Conservation (phyloP, 805 yeast species). For the Citeromyces matritensis region DNA sequence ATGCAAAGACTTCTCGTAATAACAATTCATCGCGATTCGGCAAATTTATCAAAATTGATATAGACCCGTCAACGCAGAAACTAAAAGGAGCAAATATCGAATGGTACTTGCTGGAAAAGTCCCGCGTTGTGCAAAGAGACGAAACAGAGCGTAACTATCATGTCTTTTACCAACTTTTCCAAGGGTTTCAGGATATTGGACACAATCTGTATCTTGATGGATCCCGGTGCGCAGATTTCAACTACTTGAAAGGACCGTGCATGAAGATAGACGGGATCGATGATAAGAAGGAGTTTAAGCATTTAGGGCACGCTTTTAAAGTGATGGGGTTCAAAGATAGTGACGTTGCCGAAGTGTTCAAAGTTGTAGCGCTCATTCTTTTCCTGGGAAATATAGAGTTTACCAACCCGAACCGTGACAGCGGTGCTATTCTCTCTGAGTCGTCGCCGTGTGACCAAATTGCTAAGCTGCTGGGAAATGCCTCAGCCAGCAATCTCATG, state of each 20-base stretch:
- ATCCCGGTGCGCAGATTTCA: conserved; percentile 24
- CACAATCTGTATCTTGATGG: conserved; percentile 29
- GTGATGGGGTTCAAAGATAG: conserved; percentile 52
- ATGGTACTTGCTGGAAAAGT: conserved; percentile 87
- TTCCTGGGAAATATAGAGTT: conserved; percentile 81
- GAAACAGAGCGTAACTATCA: conserved; percentile 81
- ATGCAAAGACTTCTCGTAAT: conserved; percentile 89
- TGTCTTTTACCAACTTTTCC: conserved; percentile 74
- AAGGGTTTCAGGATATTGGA: conserved; percentile 42
- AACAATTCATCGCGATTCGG: conserved; percentile 95
- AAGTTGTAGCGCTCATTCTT: conserved; percentile 58
- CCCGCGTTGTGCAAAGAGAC: conserved; percentile 75
- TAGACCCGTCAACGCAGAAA: conserved; percentile 36
- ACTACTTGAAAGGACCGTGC: conserved; percentile 43
- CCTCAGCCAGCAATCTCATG: conserved; percentile 30
- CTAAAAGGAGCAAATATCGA: conserved; percentile 86
- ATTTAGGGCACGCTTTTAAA: conserved; percentile 50
- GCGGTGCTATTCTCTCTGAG: conserved; percentile 59
- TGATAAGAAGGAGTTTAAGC: conserved; percentile 54
- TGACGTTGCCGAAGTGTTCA: conserved; percentile 46
- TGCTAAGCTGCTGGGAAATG: conserved; percentile 52
- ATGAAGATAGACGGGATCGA: conserved; percentile 49
- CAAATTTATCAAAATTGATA: conserved; percentile 81
- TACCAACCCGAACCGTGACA: conserved; percentile 38
- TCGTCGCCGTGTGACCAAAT: conserved; percentile 32